Percentiles rank a stretch among this genome's conserved stretches.
These are phyloP conservation scores for Dryas integrifolia DNA, from an alignment of 331 rosid genomes.

Conservation along the genomic window DNA sequence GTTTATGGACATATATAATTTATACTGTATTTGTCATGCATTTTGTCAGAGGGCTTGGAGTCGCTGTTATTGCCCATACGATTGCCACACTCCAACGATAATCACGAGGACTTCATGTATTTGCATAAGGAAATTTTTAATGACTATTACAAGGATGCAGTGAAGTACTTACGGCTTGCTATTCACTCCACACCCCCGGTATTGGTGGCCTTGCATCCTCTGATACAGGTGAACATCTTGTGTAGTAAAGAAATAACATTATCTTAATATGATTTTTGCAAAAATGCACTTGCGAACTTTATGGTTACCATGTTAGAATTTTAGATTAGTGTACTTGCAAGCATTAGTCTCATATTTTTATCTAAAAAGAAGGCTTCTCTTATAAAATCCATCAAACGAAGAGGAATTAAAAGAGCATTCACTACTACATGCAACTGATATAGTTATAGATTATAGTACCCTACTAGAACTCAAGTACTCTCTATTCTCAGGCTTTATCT, in stretches of 20 bases:
- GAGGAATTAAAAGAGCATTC: background rate
- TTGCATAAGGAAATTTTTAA: slow-evolving; percentile 36
- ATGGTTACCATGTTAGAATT: background rate
- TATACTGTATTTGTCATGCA: slow-evolving; percentile 10
- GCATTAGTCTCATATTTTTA: background rate
- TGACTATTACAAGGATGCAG: slow-evolving; percentile 49
- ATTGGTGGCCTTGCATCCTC: slow-evolving; percentile 62
- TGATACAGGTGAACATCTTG: slow-evolving; percentile 57
- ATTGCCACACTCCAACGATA: slow-evolving; percentile 41
- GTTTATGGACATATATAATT: slow-evolving; percentile 21
- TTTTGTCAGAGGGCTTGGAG: slow-evolving; percentile 58
- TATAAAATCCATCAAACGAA: background rate
- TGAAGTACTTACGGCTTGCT: slow-evolving; percentile 55
- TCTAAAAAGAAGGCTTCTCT: background rate
- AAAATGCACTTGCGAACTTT: background rate
- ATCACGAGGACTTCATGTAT: slow-evolving; percentile 40
- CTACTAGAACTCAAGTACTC: background rate
- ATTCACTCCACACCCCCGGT: slow-evolving; percentile 44
- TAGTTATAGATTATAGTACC: background rate
- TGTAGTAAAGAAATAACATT: background rate
- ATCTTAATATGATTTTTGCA: background rate
- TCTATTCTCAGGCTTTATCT: slow-evolving; percentile 3
- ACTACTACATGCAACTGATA: background rate
- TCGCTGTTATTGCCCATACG: slow-evolving; percentile 62
- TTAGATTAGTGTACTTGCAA: background rate